Percentiles rank a stretch among this genome's conserved stretches.
phyloP scores from a whole-genome alignment of 179 eudicot species.

The Patellifolia procumbens region DNA sequence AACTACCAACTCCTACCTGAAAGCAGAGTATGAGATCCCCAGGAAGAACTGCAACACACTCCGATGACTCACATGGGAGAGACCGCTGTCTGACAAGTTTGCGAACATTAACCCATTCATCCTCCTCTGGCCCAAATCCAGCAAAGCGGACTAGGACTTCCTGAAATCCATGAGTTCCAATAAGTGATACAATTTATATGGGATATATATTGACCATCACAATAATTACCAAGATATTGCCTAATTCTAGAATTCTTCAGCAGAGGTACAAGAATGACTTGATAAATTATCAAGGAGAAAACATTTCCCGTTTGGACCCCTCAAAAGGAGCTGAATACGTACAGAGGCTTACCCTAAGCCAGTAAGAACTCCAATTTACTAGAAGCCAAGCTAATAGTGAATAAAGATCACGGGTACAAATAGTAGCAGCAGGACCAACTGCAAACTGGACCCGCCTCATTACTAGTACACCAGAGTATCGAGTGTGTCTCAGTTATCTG shows the following conservation, averaged over 20 bases:
- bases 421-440: neutral
- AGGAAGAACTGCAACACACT: conserved; percentile 86
- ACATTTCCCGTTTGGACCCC: neutral
- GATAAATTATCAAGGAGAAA: conserved; percentile 3
- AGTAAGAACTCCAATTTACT: neutral
- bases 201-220: neutral
- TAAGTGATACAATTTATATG: conserved; percentile 13
- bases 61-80: conserved; percentile 91
- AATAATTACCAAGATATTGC: neutral
- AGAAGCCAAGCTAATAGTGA: neutral
- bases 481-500: neutral
- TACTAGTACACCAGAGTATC: neutral
- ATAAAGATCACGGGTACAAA: neutral
- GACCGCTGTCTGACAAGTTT: conserved; percentile 89
- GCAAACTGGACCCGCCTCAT: neutral
- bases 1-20: conserved; percentile 56
- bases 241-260: neutral
- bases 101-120: conserved; percentile 92
- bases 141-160: conserved; percentile 92
- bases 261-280: neutral
- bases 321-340: neutral
- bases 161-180: conserved; percentile 41
- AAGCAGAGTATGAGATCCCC: conserved; percentile 93
- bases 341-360: neutral
- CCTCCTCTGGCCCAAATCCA: conserved; percentile 93